Percentiles rank a stretch among this genome's conserved stretches.
Evolutionary conservation across 2,329 filamentous ascomycete genomes (phyloP).

Genomic region (Lasiodiplodia theobromae): DNA sequence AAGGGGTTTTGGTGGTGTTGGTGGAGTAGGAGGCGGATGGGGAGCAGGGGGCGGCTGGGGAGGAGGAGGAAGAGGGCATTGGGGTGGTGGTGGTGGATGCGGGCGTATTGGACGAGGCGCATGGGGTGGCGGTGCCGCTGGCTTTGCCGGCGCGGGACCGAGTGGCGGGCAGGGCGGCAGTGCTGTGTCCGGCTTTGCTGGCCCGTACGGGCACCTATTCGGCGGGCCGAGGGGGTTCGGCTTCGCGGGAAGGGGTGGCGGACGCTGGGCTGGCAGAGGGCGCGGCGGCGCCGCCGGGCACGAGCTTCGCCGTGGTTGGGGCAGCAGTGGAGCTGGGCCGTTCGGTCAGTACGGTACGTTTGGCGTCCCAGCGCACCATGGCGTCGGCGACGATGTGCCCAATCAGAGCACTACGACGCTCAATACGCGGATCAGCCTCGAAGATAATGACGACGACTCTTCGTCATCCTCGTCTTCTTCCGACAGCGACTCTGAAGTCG

Average conservation of each 20-base stretch:
- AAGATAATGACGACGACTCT: constrained; percentile 29
- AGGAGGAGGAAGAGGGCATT: not conserved
- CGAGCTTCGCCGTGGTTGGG: constrained; percentile 11
- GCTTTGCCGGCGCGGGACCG: not conserved
- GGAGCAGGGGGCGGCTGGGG: constrained; percentile 29
- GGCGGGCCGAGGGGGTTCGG: constrained; percentile 15
- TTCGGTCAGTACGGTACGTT: constrained; percentile 11
- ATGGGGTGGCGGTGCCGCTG: constrained; percentile 5
- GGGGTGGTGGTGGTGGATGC: constrained; percentile 23
- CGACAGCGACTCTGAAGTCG: constrained; percentile 12
- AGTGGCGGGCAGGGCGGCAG: not conserved
- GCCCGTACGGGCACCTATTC: not conserved
- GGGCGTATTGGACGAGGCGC: constrained; percentile 22
- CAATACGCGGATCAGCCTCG: constrained; percentile 6
- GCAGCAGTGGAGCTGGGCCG: not conserved
- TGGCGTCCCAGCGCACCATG: not conserved
- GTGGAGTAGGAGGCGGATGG: constrained; percentile 1
- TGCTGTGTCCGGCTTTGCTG: not conserved
- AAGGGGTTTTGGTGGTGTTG: constrained; percentile 36
- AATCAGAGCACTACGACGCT: constrained; percentile 8
- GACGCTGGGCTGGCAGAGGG: not conserved
- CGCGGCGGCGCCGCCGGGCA: not conserved
- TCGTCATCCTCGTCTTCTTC: constrained; percentile 29
- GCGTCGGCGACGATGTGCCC: not conserved
- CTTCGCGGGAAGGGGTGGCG: not conserved